These are phyloP conservation scores for Clonostachys solani DNA, from an alignment of 2,329 filamentous ascomycete genomes.

Conservation along the genomic window DNA sequence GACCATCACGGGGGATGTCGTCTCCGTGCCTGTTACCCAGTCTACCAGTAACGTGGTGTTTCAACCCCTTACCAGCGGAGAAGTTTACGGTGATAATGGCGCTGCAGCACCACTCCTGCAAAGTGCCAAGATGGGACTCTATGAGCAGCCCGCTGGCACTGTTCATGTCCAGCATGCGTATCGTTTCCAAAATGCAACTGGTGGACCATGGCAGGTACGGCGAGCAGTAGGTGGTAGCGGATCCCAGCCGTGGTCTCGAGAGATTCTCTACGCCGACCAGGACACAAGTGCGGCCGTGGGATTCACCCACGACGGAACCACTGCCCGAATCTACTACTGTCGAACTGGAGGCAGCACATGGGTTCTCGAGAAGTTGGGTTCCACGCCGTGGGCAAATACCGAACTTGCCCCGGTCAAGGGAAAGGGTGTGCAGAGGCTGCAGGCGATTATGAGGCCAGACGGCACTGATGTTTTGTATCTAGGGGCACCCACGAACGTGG, in stretches of 20 bases:
- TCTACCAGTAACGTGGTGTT: constrained; percentile 7
- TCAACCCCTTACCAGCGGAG: constrained; percentile 12
- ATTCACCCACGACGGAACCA: constrained; percentile 9
- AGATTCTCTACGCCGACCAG: constrained; percentile 6
- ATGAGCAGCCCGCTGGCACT: constrained; percentile 7
- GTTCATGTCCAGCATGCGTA: constrained; percentile 9
- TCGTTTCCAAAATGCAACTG: constrained; percentile 9
- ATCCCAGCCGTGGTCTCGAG: constrained; percentile 8
- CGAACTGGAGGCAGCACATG: constrained; percentile 7
- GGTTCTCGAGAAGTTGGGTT: constrained; percentile 10
- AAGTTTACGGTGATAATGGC: constrained; percentile 10
- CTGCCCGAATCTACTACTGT: constrained; percentile 12
- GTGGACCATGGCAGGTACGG: constrained; percentile 8
- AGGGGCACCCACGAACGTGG: constrained; percentile 8
- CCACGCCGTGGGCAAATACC: constrained; percentile 7
- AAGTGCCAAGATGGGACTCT: constrained; percentile 12
- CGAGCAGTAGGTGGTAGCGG: constrained; percentile 8
- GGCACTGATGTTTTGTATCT: constrained; percentile 10
- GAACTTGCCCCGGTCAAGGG: constrained; percentile 5
- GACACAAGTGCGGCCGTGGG: constrained; percentile 11
- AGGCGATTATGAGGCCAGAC: constrained; percentile 8
- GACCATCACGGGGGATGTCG: constrained; percentile 5
- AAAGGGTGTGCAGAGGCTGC: constrained; percentile 8
- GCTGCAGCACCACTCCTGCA: constrained; percentile 10
- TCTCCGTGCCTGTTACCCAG: constrained; percentile 8